Evolutionary conservation across 108 stramenopile genomes (phyloP).

Genomic region (Pinguiococcus pyrenoidosus): DNA sequence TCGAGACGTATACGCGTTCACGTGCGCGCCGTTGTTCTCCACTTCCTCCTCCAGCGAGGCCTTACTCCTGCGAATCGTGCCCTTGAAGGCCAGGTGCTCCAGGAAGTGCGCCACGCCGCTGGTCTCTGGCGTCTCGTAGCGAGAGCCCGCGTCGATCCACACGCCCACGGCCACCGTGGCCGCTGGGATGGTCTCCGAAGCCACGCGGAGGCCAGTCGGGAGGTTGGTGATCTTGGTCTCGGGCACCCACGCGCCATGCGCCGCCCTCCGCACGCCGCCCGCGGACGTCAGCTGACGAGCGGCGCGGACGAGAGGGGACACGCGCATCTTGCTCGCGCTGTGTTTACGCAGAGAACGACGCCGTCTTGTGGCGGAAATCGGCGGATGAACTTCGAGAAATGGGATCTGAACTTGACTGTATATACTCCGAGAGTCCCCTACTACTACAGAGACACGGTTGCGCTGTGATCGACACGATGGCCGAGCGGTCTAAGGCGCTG

Average conservation of each 20-base stretch:
- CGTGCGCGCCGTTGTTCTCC: conserved; percentile 99
- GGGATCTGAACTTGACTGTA: no score
- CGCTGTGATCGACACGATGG: neutral
- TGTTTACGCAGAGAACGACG: no score
- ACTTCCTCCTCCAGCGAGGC: conserved; percentile 88
- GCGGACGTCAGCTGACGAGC: no score
- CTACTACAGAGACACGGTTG: no score
- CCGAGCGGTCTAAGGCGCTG: neutral
- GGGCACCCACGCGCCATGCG: no score
- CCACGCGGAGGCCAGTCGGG: conserved; percentile 27
- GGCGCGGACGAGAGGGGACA: no score
- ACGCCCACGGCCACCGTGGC: conserved; percentile 46
- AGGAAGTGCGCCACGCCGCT: conserved; percentile 99
- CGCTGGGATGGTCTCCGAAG: conserved; percentile 10
- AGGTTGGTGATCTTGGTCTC: conserved; percentile 30
- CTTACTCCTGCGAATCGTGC: conserved; percentile 64
- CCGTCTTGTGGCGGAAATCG: no score
- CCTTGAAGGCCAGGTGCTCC: conserved; percentile 99
- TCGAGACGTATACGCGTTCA: conserved; percentile 92
- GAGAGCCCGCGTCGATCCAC: conserved; percentile 49
- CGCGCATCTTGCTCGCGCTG: no score
- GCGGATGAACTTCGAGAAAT: no score
- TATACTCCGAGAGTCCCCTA: no score
- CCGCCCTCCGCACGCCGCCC: no score
- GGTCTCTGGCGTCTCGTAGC: conserved; percentile 90